These are phyloP conservation scores for Pyricularia sp. DNA, from an alignment of 2,329 filamentous ascomycete species.

Conservation along the genomic window DNA sequence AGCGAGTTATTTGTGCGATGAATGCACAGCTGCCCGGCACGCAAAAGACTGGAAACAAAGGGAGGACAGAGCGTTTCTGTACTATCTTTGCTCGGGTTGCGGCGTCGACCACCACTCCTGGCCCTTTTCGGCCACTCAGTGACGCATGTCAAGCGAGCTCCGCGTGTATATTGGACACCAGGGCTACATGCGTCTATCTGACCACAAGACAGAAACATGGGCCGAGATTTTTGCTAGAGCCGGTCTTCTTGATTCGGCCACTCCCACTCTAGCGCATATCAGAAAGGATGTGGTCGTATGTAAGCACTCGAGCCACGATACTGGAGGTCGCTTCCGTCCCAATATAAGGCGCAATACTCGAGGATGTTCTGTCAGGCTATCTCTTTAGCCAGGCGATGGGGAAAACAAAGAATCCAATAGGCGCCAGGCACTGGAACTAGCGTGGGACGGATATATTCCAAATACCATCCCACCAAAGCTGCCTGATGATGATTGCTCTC, in stretches of 20 bases:
- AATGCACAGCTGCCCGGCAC: background rate
- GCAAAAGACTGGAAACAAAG: background rate
- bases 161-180: background rate
- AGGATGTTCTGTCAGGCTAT: too few relatives aligned
- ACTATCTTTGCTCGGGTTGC: background rate
- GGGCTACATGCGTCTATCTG: background rate
- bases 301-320: background rate
- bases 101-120: background rate
- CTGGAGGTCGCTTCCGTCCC: background rate
- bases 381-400: too few relatives aligned
- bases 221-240: background rate
- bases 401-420: background rate
- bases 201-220: background rate
- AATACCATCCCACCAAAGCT: background rate
- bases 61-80: background rate
- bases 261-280: background rate
- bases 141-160: background rate
- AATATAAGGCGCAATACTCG: too few relatives aligned
- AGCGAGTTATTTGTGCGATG: background rate
- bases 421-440: background rate
- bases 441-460: background rate
- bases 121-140: background rate
- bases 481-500: background rate
- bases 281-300: background rate
- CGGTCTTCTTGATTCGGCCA: background rate